Evolutionary conservation across 2,329 filamentous ascomycete species (phyloP).

Genomic region (Pseudogymnoascus sp.): DNA sequence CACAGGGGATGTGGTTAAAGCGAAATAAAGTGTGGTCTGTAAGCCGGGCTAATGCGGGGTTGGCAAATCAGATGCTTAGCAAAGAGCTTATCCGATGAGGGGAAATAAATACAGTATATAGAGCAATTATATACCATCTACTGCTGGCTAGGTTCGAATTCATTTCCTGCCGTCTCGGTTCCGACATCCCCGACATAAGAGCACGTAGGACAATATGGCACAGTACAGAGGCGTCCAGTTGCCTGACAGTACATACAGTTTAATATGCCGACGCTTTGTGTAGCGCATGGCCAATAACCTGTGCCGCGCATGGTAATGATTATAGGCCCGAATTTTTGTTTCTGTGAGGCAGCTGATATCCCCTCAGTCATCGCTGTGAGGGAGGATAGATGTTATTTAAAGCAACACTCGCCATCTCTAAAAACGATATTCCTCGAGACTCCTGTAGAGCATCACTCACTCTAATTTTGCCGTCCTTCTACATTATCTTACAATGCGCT

Average conservation of each 20-base stretch:
- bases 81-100: not conserved
- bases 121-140: not conserved
- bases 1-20: not conserved
- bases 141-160: not conserved
- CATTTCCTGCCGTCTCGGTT: not conserved
- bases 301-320: not conserved
- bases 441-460: not conserved
- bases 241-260: not conserved
- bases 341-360: not conserved
- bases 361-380: not conserved
- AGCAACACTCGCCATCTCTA: not conserved
- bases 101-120: not conserved
- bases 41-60: not conserved
- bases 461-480: not conserved
- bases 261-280: not conserved
- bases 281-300: not conserved
- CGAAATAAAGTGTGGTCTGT: not conserved
- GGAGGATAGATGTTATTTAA: not conserved
- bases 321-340: not conserved
- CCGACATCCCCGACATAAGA: not conserved
- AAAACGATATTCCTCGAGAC: not conserved
- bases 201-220: not conserved
- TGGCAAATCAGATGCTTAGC: not conserved
- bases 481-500: not conserved
- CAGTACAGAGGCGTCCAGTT: not conserved